Conservation (phyloP, 805 yeast species). For the Jamesozyma hellenica region DNA sequence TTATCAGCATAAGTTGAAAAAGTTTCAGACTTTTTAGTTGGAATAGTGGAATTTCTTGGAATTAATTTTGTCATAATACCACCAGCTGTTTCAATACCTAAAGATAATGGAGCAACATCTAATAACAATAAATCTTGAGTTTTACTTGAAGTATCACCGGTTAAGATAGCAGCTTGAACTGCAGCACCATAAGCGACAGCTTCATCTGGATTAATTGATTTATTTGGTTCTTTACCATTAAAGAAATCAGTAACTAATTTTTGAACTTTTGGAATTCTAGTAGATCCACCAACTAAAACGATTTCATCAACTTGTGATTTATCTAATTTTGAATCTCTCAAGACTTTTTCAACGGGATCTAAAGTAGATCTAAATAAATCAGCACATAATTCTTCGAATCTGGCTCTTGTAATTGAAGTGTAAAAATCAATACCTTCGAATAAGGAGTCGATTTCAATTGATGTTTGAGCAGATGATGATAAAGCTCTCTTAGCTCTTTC, state of each 20-base stretch:
- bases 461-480: constrained; percentile 93
- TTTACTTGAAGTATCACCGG: constrained; percentile 94
- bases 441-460: constrained; percentile 89
- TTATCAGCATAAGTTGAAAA: constrained; percentile 96
- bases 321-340: constrained; percentile 82
- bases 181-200: constrained; percentile 99
- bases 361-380: constrained; percentile 87
- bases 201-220: constrained; percentile 95
- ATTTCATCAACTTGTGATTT: constrained; percentile 85
- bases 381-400: constrained; percentile 94
- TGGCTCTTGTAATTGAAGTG: constrained; percentile 92
- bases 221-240: constrained; percentile 95
- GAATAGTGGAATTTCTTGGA: constrained; percentile 93
- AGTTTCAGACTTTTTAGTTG: constrained; percentile 93
- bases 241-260: constrained; percentile 92
- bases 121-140: constrained; percentile 88
- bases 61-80: constrained; percentile 98
- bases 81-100: constrained; percentile 98
- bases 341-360: constrained; percentile 92
- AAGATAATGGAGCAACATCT: constrained; percentile 94
- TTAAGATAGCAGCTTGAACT: constrained; percentile 92
- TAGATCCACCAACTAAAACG: constrained; percentile 94
- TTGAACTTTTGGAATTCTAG: constrained; percentile 96
- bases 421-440: constrained; percentile 94
- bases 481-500: constrained; percentile 96